Evolutionary conservation across 805 yeast genomes (phyloP), one percentile per base, ranked within the genome.

Genomic region (Nakazawaea ambrosiae): DNA sequence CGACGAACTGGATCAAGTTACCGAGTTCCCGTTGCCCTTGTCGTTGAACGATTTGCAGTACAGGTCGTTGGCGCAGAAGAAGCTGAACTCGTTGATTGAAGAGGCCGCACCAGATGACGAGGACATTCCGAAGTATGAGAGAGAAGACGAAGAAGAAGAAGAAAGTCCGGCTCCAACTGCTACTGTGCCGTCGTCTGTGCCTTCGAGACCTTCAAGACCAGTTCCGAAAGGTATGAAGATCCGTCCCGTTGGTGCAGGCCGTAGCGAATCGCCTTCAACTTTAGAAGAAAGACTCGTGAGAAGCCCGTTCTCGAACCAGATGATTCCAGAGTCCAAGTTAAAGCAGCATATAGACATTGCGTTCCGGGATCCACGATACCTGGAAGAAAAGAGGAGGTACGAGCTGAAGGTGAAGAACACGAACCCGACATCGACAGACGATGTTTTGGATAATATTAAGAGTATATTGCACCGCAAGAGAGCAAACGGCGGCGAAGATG

Each of bases 281-380:
- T 11, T 14, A 4, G 17, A 19, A n/a, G 38, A 34, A 16, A 60
- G 54, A 7, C 46, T 61, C 33, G 70, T 88, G 28, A 69, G 65
- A 45, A 86, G 96, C 52, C 96, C 96, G n/a, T 64, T 84, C 28
- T 84, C 96, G 0, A 80, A 80, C 2, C 70, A 76, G 49, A 49
- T 69, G 51, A 70, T 89, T 2, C 81, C 89, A 1, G 92, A 83
- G 47, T 66, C 69, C 29, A 63, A 79, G 44, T 86, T 82, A 51
- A 81, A 75, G 42, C 71, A 69, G 43, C 97, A 90, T 54, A 63
- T 89, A 46, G 71, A 74, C 42, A 71, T 78, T 12, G 62, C 82
- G 39, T 62, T 85, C 26, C 60, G 89, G 31, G 95, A 89, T 56
- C 95, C 96, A 3, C 66, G 74, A 46, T 85, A 84, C 59, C 70